Percentiles rank a stretch among this genome's conserved stretches.
Evolutionary conservation across 768 basidiomycete species (phyloP).

Genomic region (Tricholomella constricta): DNA sequence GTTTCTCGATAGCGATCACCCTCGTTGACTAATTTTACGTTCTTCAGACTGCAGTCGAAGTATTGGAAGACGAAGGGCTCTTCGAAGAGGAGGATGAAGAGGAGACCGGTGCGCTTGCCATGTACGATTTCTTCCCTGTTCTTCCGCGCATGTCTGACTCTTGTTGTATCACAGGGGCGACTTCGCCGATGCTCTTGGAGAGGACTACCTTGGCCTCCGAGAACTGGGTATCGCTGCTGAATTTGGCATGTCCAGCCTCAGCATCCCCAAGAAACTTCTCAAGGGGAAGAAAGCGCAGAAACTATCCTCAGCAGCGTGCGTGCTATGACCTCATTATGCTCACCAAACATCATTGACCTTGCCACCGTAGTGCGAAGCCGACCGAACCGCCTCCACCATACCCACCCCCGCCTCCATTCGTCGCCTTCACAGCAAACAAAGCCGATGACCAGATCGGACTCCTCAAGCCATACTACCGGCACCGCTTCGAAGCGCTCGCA

Average conservation of each 20-base stretch:
- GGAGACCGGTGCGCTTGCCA: slow-evolving; percentile 64
- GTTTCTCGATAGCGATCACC: not conserved
- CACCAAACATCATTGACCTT: slow-evolving; percentile 3
- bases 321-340: no score
- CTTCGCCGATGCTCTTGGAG: slow-evolving; percentile 85
- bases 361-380: slow-evolving; percentile 53
- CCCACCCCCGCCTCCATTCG: slow-evolving; percentile 81
- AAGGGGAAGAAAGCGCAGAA: slow-evolving; percentile 57
- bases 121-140: slow-evolving; percentile 32
- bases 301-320: slow-evolving; percentile 50
- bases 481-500: slow-evolving; percentile 50
- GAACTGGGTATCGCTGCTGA: slow-evolving; percentile 89
- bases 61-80: slow-evolving; percentile 62
- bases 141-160: not conserved
- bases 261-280: slow-evolving; percentile 77
- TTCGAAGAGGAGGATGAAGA: slow-evolving; percentile 58
- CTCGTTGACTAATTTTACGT: not conserved
- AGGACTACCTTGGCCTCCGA: slow-evolving; percentile 89
- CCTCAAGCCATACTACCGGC: slow-evolving; percentile 73
- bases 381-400: slow-evolving; percentile 80
- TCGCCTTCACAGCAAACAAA: slow-evolving; percentile 65
- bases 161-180: slow-evolving; percentile 59
- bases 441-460: slow-evolving; percentile 84
- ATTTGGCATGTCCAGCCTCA: slow-evolving; percentile 74
- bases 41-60: slow-evolving; percentile 45